Conservation (phyloP, 805 yeast genomes). For the Yamadazyma sp. region DNA sequence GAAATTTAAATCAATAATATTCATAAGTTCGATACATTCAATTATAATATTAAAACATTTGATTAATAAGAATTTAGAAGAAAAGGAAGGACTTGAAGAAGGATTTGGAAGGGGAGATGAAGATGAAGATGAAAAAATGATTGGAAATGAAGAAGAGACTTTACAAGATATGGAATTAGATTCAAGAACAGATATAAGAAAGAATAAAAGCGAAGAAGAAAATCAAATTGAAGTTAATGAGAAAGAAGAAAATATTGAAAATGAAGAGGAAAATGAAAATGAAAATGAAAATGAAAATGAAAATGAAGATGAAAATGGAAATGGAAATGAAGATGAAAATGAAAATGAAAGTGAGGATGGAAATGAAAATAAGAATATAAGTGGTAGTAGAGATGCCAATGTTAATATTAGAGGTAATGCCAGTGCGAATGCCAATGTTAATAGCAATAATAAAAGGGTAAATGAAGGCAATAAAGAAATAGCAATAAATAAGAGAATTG, state of each 20-base stretch:
- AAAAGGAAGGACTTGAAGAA: too few relatives aligned
- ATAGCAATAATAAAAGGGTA: too few relatives aligned
- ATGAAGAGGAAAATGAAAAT: background rate
- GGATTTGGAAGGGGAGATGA: background rate
- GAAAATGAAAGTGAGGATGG: background rate
- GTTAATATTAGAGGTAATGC: too few relatives aligned
- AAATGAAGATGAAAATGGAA: background rate
- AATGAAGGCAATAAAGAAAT: background rate
- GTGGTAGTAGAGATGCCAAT: background rate
- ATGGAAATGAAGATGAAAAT: background rate
- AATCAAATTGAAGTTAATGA: background rate
- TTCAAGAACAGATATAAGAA: too few relatives aligned
- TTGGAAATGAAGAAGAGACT: background rate
- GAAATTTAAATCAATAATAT: conserved; percentile 18
- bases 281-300: background rate
- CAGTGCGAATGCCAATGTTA: too few relatives aligned
- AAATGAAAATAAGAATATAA: background rate
- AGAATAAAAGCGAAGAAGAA: background rate
- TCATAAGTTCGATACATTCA: conserved; percentile 29
- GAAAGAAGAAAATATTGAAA: background rate
- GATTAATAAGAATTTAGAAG: conserved; percentile 16
- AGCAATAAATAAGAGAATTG: background rate
- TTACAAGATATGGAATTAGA: background rate
- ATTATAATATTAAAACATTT: conserved; percentile 27
- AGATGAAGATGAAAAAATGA: background rate